Percentiles rank a stretch among this genome's conserved stretches.
phyloP scores from a whole-genome alignment of 345 rosid genomes.

The Trapa incisa region DNA sequence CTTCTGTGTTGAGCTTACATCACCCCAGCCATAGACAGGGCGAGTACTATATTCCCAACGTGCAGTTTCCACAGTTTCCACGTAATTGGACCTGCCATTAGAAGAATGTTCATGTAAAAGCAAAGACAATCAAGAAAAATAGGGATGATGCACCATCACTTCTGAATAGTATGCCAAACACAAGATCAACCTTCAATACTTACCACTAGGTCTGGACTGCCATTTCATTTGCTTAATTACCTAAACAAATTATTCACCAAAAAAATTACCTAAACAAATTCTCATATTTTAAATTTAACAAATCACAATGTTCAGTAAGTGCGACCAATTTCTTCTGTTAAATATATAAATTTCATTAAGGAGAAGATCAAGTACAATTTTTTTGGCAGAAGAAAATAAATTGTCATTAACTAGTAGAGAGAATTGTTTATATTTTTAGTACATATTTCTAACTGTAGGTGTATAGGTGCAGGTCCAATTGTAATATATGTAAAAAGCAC shows the following conservation, averaged over 20 bases:
- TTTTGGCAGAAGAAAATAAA: background rate
- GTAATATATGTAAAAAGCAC: too few species aligned
- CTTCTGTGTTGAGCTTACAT: slow-evolving; percentile 66
- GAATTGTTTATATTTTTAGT: too few species aligned
- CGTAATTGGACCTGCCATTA: slow-evolving; percentile 51
- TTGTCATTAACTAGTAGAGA: too few species aligned
- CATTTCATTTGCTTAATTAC: background rate
- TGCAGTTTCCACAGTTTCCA: slow-evolving; percentile 61
- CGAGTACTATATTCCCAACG: slow-evolving; percentile 94
- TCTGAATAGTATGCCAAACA: background rate
- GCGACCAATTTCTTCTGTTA: background rate
- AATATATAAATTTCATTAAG: background rate
- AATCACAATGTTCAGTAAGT: background rate
- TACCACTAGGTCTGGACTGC: background rate
- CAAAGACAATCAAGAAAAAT: background rate
- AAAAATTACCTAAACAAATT: background rate
- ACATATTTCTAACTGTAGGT: too few species aligned
- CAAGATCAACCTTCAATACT: background rate
- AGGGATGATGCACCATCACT: background rate
- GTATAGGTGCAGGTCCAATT: too few species aligned
- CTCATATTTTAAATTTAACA: background rate
- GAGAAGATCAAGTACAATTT: background rate
- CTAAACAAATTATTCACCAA: background rate
- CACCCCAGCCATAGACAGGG: slow-evolving; percentile 90
- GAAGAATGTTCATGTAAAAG: slow-evolving; percentile 9